Base-by-base conservation (phyloP, 352 stramenopile genomes). In the Pythium brassicae region DNA sequence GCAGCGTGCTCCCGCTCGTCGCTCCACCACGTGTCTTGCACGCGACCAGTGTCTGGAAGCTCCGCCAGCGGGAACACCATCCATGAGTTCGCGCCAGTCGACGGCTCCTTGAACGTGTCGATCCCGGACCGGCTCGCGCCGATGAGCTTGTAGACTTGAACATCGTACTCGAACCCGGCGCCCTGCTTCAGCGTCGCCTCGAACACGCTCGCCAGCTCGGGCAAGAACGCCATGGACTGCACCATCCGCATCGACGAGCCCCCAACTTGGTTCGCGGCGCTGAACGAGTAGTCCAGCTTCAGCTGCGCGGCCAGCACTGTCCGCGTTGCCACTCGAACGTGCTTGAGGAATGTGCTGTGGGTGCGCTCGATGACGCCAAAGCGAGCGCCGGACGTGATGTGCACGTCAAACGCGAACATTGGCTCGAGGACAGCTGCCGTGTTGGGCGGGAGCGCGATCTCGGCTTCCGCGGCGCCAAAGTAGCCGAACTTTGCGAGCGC, bases 221-320 rank as follows among this genome's bases (percentile, higher is more conserved):
- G 57, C 43, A 74, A 72, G 53, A 68, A 78, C 20, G 58, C 66
- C 56, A 81, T 72, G 47, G 60, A 59, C 48, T 78, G 69, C 9
- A 78, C 40, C 61, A 81, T 60, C 2, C 69, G 66, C 53, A 81
- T 61, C 3, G 72, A 81, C 1, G 69, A 81, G 3, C 71, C 71
- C 0, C 50, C 22, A 15, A 67, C 44, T 43, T 70, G 63, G 2
- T 10, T 53, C 23, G 32, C 45, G n/a, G 50, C 56, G 14, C 29
- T 62, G 40, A 65, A 54, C 9, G 57, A 52, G 14, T 62, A 61
- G 37, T 72, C 63, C 11, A 73, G 62, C 34, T 78, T 81, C 48
- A 78, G 65, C 35, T 65, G 60, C n/a, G 50, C 55, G 1, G 63
- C 55, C 1, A 59, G 56, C 0, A 29, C 66, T 34, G 49, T 65